phyloP scores from a whole-genome alignment of 768 basidiomycete genomes.

The Pleurotus tuber-regium region DNA sequence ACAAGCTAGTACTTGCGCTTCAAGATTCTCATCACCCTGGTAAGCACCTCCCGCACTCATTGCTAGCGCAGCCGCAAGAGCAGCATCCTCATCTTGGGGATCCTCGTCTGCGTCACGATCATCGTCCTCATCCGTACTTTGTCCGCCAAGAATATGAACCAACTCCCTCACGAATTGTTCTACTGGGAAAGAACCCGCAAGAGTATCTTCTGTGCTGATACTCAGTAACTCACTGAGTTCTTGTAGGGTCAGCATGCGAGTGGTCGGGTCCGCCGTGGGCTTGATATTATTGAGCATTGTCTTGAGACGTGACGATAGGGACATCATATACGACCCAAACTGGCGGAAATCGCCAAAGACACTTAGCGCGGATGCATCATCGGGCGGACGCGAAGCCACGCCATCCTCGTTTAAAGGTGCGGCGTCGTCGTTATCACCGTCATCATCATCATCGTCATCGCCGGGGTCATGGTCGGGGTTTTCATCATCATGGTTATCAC shows the following conservation, averaged over 20 bases:
- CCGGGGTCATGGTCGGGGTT: constrained; percentile 44
- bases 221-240: constrained; percentile 93
- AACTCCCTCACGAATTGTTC: constrained; percentile 91
- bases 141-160: constrained; percentile 85
- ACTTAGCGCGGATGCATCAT: constrained; percentile 72
- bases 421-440: constrained; percentile 29
- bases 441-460: constrained; percentile 46
- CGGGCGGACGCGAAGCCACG: constrained; percentile 39
- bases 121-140: constrained; percentile 70
- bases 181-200: constrained; percentile 94
- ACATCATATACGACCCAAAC: constrained; percentile 91
- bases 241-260: constrained; percentile 85
- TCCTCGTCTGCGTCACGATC: constrained; percentile 69
- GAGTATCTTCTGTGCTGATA: constrained; percentile 95
- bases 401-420: constrained; percentile 36
- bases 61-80: constrained; percentile 84
- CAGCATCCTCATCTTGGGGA: constrained; percentile 80
- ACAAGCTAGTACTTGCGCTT: constrained; percentile 95
- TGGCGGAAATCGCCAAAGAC: constrained; percentile 87
- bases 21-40: constrained; percentile 83
- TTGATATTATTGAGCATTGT: constrained; percentile 89
- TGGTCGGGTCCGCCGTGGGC: constrained; percentile 77
- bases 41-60: constrained; percentile 69
- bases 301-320: constrained; percentile 84
- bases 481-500: constrained; percentile 46